Percentiles rank a stretch among this genome's conserved stretches.
phyloP scores from a whole-genome alignment of 2,329 filamentous ascomycete genomes.

The Aspergillus fructus region DNA sequence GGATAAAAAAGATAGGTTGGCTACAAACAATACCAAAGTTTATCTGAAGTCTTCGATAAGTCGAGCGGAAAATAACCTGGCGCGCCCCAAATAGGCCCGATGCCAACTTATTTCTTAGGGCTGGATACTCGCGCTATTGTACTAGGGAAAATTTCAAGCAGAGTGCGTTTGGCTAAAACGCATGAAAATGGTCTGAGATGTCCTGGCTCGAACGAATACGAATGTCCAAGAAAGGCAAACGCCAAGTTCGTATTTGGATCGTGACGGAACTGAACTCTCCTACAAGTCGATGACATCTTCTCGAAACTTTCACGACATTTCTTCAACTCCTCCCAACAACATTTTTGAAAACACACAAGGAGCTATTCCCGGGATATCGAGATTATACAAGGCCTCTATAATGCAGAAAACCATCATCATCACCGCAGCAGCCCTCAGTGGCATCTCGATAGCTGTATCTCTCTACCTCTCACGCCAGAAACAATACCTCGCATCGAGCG shows the following conservation, averaged over 20 bases:
- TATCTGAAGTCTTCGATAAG: too few relatives aligned
- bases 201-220: neutral
- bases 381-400: neutral
- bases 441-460: conserved; percentile 1
- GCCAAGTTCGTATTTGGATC: conserved; percentile 5
- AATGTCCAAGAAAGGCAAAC: neutral
- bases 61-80: neutral
- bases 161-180: neutral
- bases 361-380: too few relatives aligned
- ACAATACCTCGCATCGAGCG: neutral
- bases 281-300: neutral
- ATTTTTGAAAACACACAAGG: neutral
- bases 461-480: neutral
- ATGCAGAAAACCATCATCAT: neutral
- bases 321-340: neutral
- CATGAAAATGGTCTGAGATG: neutral
- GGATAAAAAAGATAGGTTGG: too few relatives aligned
- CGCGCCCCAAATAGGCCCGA: neutral
- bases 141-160: neutral
- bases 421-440: neutral
- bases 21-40: too few relatives aligned
- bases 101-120: neutral
- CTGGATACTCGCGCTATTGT: neutral
- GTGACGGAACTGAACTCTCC: neutral
- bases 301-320: neutral